A percentile compares a stretch with the other conserved stretches of the same genome.
phyloP scores from a whole-genome alignment of 371 early-diverging fungal genomes.

The Smittium culicis region DNA sequence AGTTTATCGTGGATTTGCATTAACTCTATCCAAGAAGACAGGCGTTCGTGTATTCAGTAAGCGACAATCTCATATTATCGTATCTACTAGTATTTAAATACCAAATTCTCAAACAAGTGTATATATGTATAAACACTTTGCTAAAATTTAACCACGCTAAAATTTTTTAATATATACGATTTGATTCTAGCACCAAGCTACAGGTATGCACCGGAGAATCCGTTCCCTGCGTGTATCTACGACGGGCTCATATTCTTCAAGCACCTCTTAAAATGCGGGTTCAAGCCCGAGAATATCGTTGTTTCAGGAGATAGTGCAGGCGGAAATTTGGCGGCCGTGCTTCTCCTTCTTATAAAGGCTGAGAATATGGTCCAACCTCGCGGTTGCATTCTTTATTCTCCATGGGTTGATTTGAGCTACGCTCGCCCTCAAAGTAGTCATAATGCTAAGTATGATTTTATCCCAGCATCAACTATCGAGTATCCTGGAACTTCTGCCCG shows the following conservation, averaged over 20 bases:
- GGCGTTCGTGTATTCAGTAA: constrained; percentile 10
- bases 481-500: background rate
- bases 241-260: constrained; percentile 63
- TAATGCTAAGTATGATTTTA: constrained; percentile 14
- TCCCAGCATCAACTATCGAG: background rate
- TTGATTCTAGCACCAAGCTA: constrained; percentile 40
- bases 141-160: too few species aligned
- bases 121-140: too few species aligned
- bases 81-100: too few species aligned
- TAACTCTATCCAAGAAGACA: constrained; percentile 2
- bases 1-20: constrained; percentile 14
- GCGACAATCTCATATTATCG: too few species aligned
- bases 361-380: background rate
- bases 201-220: constrained; percentile 66
- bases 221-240: constrained; percentile 68
- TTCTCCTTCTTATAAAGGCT: constrained; percentile 10
- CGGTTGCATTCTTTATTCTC: constrained; percentile 13
- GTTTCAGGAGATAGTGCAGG: constrained; percentile 75
- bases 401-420: constrained; percentile 17
- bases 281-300: constrained; percentile 51
- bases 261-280: constrained; percentile 39
- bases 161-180: too few species aligned
- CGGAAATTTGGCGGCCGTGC: constrained; percentile 33
- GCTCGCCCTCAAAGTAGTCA: constrained; percentile 6
- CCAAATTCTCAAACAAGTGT: too few species aligned